Evolutionary conservation across 306 rosid genomes (phyloP).

Genomic region (Pyrus betulifolia): DNA sequence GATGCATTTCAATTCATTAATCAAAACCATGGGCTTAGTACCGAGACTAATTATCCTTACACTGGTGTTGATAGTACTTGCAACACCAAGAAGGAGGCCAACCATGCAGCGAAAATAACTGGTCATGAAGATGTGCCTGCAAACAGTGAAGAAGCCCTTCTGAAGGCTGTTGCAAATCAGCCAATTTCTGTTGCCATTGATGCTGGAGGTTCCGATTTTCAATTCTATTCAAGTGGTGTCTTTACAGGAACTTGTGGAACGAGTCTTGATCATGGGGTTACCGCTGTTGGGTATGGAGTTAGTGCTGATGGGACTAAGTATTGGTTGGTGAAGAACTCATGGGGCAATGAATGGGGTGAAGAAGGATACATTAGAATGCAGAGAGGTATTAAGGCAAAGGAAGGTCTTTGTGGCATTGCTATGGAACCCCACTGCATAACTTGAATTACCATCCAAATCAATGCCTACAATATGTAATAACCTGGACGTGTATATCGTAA

Average conservation of each 20-base stretch:
- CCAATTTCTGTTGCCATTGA: conserved; percentile 38
- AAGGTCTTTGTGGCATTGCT: too few species aligned
- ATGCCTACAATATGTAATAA: neutral
- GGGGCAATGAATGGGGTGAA: too few species aligned
- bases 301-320: conserved; percentile 26
- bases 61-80: too few species aligned
- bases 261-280: conserved; percentile 32
- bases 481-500: neutral
- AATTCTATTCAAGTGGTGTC: conserved; percentile 28
- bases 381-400: too few species aligned
- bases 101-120: neutral
- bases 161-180: neutral
- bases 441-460: neutral
- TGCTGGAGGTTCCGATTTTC: conserved; percentile 33
- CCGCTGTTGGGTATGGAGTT: conserved; percentile 34
- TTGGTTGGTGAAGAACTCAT: conserved; percentile 14
- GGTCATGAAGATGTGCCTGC: conserved; percentile 35
- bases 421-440: conserved; percentile 28
- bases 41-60: too few species aligned
- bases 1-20: conserved; percentile 6
- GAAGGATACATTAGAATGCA: too few species aligned
- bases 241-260: conserved; percentile 33
- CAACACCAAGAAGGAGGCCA: too few species aligned
- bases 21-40: too few species aligned
- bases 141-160: conserved; percentile 23